A percentile compares a stretch with the other conserved stretches of the same genome.
Evolutionary conservation across 805 yeast genomes (phyloP).

Genomic region (Spencermartinsiella europaea): DNA sequence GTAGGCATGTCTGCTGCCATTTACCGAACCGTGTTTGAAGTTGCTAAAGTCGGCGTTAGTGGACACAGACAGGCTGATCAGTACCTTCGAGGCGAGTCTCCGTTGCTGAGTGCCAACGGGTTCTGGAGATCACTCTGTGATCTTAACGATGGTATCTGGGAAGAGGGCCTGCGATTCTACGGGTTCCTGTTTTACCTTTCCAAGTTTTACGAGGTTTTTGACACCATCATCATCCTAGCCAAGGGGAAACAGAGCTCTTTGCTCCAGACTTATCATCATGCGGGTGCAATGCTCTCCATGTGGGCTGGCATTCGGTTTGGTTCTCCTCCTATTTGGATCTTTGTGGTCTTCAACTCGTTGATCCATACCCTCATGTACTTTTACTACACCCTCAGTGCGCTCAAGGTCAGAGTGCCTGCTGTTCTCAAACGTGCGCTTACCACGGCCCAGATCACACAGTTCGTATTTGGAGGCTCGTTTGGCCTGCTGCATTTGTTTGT

Average conservation of each 20-base stretch:
- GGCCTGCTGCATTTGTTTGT: conserved; percentile 63
- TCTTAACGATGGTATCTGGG: conserved; percentile 54
- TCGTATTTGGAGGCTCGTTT: conserved; percentile 60
- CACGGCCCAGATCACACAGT: conserved; percentile 63
- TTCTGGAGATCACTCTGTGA: conserved; percentile 59
- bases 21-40: conserved; percentile 35
- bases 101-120: conserved; percentile 11
- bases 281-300: conserved; percentile 78
- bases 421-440: conserved; percentile 56
- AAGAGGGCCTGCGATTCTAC: conserved; percentile 47
- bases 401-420: conserved; percentile 53
- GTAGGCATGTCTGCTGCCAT: conserved; percentile 57
- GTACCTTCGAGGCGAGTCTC: conserved; percentile 19
- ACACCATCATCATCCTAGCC: conserved; percentile 59
- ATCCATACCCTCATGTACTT: conserved; percentile 72
- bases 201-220: conserved; percentile 67
- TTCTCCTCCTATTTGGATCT: conserved; percentile 76
- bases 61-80: conserved; percentile 21
- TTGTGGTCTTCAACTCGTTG: conserved; percentile 73
- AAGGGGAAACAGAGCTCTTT: conserved; percentile 64
- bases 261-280: conserved; percentile 69
- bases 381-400: conserved; percentile 57
- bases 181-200: conserved; percentile 66
- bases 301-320: conserved; percentile 70
- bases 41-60: conserved; percentile 29